Evolutionary conservation across 192 early-diverging fungal species (phyloP).

Genomic region (Gonapodya prolifera): DNA sequence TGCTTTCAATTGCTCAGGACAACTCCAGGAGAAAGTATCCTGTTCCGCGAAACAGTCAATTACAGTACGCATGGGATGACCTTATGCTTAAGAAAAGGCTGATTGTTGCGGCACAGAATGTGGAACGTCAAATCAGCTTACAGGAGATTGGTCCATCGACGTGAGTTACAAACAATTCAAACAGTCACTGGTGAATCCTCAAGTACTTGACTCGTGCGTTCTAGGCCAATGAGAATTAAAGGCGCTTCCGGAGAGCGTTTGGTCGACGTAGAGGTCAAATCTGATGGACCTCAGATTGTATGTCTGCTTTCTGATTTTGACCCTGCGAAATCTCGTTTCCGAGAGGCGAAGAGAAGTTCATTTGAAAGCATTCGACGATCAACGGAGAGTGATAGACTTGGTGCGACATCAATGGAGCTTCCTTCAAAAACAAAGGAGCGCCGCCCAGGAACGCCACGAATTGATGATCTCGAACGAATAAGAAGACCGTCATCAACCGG

Average conservation of each 20-base stretch:
- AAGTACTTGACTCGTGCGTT: too few species aligned
- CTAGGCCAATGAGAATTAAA: neutral
- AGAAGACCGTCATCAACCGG: neutral
- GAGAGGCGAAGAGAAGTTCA: neutral
- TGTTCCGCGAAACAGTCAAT: conserved; percentile 34
- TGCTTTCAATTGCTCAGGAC: neutral
- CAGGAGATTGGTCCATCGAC: conserved; percentile 69
- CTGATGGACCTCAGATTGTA: neutral
- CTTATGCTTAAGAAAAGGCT: conserved; percentile 61
- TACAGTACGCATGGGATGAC: conserved; percentile 84
- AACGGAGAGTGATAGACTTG: neutral
- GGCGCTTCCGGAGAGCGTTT: neutral
- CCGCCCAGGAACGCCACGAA: neutral
- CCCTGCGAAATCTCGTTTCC: neutral
- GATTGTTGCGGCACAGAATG: conserved; percentile 60
- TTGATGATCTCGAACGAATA: neutral
- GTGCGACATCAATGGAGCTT: neutral
- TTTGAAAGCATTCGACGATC: neutral
- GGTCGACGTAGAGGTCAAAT: neutral
- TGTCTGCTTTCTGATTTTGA: neutral
- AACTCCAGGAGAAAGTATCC: conserved; percentile 20
- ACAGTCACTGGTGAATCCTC: too few species aligned
- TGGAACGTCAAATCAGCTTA: conserved; percentile 65
- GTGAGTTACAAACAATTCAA: neutral
- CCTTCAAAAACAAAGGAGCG: neutral